These are phyloP conservation scores for Trametes sp. DNA, from an alignment of 1,284 basidiomycete species.

Conservation along the genomic window DNA sequence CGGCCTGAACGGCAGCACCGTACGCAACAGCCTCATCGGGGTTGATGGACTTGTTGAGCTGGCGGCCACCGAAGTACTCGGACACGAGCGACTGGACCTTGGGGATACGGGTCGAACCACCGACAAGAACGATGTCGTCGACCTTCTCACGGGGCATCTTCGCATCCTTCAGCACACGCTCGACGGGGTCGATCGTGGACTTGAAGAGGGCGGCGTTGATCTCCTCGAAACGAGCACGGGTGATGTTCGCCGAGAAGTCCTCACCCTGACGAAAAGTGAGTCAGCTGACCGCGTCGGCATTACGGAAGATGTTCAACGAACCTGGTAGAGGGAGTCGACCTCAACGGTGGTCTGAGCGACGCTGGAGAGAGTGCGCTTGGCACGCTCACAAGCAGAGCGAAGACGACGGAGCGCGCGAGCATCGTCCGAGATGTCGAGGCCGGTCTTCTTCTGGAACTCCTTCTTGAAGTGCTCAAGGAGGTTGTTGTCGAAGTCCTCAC, in stretches of 20 bases:
- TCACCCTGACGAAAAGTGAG: conserved; percentile 62
- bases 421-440: conserved; percentile 96
- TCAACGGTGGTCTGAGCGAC: conserved; percentile 99
- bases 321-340: conserved; percentile 98
- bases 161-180: conserved; percentile 98
- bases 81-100: conserved; percentile 99
- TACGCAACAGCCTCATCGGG: conserved; percentile 96
- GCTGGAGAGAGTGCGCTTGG: conserved; percentile 97
- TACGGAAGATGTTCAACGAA: conserved; percentile 36
- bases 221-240: conserved; percentile 99
- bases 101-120: conserved; percentile 99
- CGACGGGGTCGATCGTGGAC: conserved; percentile 97
- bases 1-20: conserved; percentile 97
- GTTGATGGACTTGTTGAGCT: conserved; percentile 99
- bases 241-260: conserved; percentile 96
- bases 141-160: conserved; percentile 98
- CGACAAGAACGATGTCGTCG: conserved; percentile 99
- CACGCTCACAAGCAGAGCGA: conserved; percentile 97
- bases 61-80: conserved; percentile 96
- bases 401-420: conserved; percentile 95
- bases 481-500: conserved; percentile 98
- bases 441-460: conserved; percentile 98
- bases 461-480: conserved; percentile 98
- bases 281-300: too few relatives aligned
- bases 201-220: conserved; percentile 96